phyloP scores from a whole-genome alignment of 192 early-diverging fungal genomes.

The Rhizophagus sp. region DNA sequence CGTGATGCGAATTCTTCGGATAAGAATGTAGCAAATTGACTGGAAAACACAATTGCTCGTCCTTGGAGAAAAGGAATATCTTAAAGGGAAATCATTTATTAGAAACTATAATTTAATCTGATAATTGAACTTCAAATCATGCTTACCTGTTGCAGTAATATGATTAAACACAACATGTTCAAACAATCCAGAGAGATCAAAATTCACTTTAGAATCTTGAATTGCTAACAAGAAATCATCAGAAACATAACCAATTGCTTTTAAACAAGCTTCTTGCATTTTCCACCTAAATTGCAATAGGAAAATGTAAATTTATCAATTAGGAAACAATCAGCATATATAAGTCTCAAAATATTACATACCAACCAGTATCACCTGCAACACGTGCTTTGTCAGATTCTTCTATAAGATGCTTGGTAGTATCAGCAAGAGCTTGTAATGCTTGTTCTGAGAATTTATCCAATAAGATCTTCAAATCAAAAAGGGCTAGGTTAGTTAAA shows the following conservation, averaged over 20 bases:
- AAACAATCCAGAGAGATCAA: slow-evolving; percentile 79
- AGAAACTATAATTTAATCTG: background rate
- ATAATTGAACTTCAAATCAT: background rate
- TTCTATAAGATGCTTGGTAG: slow-evolving; percentile 51
- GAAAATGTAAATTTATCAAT: background rate
- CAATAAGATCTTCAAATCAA: slow-evolving; percentile 44
- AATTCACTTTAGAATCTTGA: slow-evolving; percentile 47
- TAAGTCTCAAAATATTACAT: slow-evolving; percentile 22
- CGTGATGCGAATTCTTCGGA: slow-evolving; percentile 65
- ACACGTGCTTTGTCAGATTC: slow-evolving; percentile 55
- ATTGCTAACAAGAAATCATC: slow-evolving; percentile 60
- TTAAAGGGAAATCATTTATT: slow-evolving; percentile 28
- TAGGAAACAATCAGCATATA: background rate
- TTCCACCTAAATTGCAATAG: slow-evolving; percentile 65
- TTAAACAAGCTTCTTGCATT: slow-evolving; percentile 78
- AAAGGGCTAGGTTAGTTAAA: slow-evolving; percentile 4
- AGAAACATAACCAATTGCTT: slow-evolving; percentile 69
- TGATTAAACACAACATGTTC: slow-evolving; percentile 78
- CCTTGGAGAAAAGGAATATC: slow-evolving; percentile 85
- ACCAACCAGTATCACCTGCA: slow-evolving; percentile 56
- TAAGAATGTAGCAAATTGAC: slow-evolving; percentile 73
- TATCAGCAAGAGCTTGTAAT: slow-evolving; percentile 54
- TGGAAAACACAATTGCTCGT: slow-evolving; percentile 86
- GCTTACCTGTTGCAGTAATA: slow-evolving; percentile 57
- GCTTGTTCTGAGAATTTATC: slow-evolving; percentile 56